Conservation (phyloP, 495 filamentous ascomycete species). For the Aspergillus funiculosus region DNA sequence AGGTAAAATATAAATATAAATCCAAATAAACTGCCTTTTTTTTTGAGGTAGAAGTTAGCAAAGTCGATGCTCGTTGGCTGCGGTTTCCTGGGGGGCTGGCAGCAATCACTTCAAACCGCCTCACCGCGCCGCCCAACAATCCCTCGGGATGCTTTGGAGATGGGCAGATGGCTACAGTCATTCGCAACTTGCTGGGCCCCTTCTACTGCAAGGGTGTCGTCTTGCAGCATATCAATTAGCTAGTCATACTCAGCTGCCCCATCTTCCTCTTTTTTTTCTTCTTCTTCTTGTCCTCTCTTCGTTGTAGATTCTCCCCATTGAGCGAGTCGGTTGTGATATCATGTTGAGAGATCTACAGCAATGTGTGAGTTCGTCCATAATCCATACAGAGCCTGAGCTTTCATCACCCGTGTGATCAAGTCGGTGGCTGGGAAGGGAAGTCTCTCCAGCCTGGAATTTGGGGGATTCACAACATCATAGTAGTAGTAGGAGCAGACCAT, state of each 20-base stretch:
- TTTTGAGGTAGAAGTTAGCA: no score
- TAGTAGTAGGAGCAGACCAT: background rate
- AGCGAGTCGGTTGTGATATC: slow-evolving; percentile 1
- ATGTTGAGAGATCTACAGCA: slow-evolving; percentile 9
- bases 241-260: background rate
- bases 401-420: slow-evolving; percentile 13
- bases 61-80: background rate
- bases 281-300: background rate
- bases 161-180: no score
- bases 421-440: slow-evolving; percentile 12
- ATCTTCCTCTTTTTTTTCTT: background rate
- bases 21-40: background rate
- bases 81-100: slow-evolving; percentile 7
- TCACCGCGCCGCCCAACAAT: slow-evolving; percentile 24
- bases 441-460: slow-evolving; percentile 6
- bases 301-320: background rate
- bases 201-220: slow-evolving; percentile 9
- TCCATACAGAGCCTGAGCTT: background rate
- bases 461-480: background rate
- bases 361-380: slow-evolving; percentile 1
- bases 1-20: background rate
- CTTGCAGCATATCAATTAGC: background rate
- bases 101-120: slow-evolving; percentile 14
- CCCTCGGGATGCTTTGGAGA: no score
- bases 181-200: no score